These are phyloP conservation scores for Colletotrichum siamense DNA, from an alignment of 2,329 filamentous ascomycete genomes.

Conservation along the genomic window DNA sequence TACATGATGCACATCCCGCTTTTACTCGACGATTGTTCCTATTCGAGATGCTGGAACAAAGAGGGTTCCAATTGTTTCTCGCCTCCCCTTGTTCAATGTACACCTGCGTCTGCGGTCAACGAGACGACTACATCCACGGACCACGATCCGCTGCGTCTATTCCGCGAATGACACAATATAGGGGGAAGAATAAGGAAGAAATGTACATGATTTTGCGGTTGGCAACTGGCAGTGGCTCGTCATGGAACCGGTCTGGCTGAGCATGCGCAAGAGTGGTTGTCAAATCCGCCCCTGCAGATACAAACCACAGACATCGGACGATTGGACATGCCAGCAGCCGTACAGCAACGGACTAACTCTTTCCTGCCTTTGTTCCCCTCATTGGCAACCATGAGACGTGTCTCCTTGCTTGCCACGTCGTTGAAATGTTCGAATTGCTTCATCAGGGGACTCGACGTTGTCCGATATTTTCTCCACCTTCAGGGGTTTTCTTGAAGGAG, in stretches of 20 bases:
- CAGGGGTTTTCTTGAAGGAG: background rate
- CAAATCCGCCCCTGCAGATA: conserved; percentile 7
- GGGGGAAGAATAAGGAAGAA: background rate
- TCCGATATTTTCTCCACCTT: conserved; percentile 5
- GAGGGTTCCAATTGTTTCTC: background rate
- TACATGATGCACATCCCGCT: background rate
- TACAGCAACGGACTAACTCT: background rate
- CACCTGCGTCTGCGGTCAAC: background rate
- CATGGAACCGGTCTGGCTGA: background rate
- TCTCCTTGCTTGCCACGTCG: conserved; percentile 39
- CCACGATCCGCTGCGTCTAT: background rate
- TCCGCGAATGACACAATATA: background rate
- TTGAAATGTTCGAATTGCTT: conserved; percentile 28
- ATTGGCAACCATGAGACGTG: background rate
- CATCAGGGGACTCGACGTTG: conserved; percentile 6
- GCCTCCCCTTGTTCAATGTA: background rate
- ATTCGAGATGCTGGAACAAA: background rate
- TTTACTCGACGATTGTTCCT: background rate
- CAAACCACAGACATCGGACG: background rate
- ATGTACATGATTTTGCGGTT: background rate
- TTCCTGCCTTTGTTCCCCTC: background rate
- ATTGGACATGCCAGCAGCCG: background rate
- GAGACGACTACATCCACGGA: background rate
- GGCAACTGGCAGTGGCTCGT: background rate
- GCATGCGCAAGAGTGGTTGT: background rate